Evolutionary conservation across 2,329 filamentous ascomycete genomes (phyloP).

Genomic region (Ramularia collo-cygni): DNA sequence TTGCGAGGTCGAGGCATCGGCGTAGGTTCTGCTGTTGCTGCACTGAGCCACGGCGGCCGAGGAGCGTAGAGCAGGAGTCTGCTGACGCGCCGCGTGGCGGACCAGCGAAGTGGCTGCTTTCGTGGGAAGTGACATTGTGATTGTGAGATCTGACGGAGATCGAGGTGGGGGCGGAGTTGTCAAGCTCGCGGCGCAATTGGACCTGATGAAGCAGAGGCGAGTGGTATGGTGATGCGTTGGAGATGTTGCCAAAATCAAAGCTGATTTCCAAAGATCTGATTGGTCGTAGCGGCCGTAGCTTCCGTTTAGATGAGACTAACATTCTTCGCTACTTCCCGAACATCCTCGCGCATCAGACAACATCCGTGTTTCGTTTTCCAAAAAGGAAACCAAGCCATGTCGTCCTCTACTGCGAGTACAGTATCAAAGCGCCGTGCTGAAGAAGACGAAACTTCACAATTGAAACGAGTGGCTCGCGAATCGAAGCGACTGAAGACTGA

Average conservation of each 20-base stretch:
- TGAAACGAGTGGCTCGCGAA: no score
- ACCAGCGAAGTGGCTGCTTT: constrained; percentile 40
- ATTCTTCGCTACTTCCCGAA: no score
- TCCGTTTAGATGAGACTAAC: no score
- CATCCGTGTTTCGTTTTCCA: no score
- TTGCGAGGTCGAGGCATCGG: constrained; percentile 31
- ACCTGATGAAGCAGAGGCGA: constrained; percentile 5
- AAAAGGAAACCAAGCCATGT: no score
- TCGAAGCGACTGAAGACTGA: no score
- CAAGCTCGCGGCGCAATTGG: constrained; percentile 17
- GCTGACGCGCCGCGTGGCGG: constrained; percentile 42
- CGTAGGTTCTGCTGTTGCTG: constrained; percentile 34
- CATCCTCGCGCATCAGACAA: no score
- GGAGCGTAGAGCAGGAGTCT: constrained; percentile 41
- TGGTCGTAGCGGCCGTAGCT: no score
- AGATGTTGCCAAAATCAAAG: not conserved
- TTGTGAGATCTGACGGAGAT: constrained; percentile 23
- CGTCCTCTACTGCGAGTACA: no score
- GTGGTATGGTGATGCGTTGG: constrained; percentile 7
- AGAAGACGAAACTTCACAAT: no score
- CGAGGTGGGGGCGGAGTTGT: constrained; percentile 8
- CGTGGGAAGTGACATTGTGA: constrained; percentile 45
- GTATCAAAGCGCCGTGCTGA: no score
- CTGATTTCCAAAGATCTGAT: not conserved
- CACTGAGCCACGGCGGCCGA: constrained; percentile 38